These are phyloP conservation scores for Geranium rotundifolium DNA, from an alignment of 345 rosid species.

Conservation along the genomic window DNA sequence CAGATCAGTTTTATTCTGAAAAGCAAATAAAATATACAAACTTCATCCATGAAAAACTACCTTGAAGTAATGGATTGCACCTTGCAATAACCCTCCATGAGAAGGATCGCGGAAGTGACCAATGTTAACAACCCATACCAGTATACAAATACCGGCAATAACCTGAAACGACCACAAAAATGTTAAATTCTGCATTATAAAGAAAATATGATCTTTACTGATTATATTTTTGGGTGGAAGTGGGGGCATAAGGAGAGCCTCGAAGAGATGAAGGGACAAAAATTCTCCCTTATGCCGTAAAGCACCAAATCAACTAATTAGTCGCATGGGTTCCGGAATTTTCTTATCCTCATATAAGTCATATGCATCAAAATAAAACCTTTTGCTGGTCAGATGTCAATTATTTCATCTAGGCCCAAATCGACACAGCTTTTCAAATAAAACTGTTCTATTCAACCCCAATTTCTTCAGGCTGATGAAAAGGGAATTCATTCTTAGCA, in stretches of 20 bases:
- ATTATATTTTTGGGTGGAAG: too few relatives aligned
- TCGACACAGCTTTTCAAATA: neutral
- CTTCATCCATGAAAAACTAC: slow-evolving; percentile 20
- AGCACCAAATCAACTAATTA: neutral
- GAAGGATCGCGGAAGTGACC: slow-evolving; percentile 95
- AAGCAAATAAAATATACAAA: neutral
- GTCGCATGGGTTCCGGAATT: too few relatives aligned
- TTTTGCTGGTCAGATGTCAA: neutral
- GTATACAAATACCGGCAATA: slow-evolving; percentile 91
- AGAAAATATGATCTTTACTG: too few relatives aligned
- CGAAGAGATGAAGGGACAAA: neutral
- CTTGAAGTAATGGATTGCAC: slow-evolving; percentile 98
- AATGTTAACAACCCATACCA: slow-evolving; percentile 97
- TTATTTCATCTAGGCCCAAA: neutral
- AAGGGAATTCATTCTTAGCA: neutral
- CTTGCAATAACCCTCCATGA: slow-evolving; percentile 89
- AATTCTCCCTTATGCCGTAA: neutral
- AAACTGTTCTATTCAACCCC: neutral
- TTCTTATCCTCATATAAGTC: too few relatives aligned
- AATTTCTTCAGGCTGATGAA: neutral
- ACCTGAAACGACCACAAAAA: slow-evolving; percentile 31
- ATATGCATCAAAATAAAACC: too few relatives aligned
- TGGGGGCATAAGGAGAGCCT: too few relatives aligned
- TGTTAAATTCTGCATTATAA: too few relatives aligned
- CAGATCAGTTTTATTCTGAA: neutral